A percentile compares a stretch with the other conserved stretches of the same genome.
These are phyloP conservation scores for Saksenaea vasiformis DNA, from an alignment of 371 early-diverging fungal genomes.

Conservation along the genomic window DNA sequence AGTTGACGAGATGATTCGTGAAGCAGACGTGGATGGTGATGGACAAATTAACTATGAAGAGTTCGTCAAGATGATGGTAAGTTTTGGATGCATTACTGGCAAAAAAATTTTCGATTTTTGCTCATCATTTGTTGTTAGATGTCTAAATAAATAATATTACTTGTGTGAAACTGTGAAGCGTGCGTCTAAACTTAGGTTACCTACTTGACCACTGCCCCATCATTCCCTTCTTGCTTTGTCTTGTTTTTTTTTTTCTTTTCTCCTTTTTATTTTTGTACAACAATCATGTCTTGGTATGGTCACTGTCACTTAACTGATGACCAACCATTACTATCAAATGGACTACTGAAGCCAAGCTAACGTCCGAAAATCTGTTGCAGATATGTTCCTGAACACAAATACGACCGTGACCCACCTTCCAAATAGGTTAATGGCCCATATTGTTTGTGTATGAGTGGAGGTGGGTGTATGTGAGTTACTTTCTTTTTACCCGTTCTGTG, in stretches of 20 bases:
- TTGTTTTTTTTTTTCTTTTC: not conserved
- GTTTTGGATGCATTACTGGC: not conserved
- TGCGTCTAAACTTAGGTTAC: too few species aligned
- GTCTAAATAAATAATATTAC: slow-evolving; percentile 1
- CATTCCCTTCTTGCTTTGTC: not conserved
- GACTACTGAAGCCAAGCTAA: not conserved
- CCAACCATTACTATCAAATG: not conserved
- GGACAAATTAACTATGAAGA: slow-evolving; percentile 92
- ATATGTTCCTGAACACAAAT: too few species aligned
- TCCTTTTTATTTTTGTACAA: not conserved
- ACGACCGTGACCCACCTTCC: too few species aligned
- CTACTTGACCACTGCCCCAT: too few species aligned
- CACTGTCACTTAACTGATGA: not conserved
- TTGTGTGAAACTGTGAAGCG: not conserved
- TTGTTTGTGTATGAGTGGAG: too few species aligned
- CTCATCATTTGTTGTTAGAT: not conserved
- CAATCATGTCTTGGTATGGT: not conserved
- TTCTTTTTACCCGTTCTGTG: too few species aligned
- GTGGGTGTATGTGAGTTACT: too few species aligned
- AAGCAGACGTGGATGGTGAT: slow-evolving; percentile 86
- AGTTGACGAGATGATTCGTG: slow-evolving; percentile 85
- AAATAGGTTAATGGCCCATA: too few species aligned
- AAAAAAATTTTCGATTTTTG: not conserved
- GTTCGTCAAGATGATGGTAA: slow-evolving; percentile 91
- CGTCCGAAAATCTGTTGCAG: not conserved